Conservation (phyloP, 176 grass and related monocot species). For the Musa itinerans region DNA sequence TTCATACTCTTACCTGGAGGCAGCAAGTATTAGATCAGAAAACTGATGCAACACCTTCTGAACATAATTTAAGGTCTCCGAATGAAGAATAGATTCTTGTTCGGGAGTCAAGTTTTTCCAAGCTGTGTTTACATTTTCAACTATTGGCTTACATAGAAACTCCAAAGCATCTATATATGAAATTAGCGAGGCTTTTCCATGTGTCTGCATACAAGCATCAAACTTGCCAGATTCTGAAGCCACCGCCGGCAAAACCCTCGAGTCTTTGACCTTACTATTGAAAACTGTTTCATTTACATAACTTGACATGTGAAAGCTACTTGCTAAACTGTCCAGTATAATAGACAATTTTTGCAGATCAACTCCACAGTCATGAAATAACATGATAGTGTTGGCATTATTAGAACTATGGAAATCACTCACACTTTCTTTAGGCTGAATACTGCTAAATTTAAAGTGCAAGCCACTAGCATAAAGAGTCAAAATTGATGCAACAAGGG, state of each 20-base stretch:
- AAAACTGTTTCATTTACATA: not conserved
- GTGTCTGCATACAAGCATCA: constrained; percentile 12
- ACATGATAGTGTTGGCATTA: not conserved
- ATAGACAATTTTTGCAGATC: constrained; percentile 29
- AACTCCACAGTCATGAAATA: constrained; percentile 26
- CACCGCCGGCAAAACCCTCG: not conserved
- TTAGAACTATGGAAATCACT: constrained; percentile 13
- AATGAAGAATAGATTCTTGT: constrained; percentile 29
- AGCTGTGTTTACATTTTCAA: constrained; percentile 30
- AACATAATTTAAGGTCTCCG: constrained; percentile 26
- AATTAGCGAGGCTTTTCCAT: constrained; percentile 30
- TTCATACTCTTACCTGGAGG: constrained; percentile 37
- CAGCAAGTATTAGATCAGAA: constrained; percentile 38
- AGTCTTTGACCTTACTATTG: constrained; percentile 21
- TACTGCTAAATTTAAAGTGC: constrained; percentile 20
- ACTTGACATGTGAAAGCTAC: constrained; percentile 19
- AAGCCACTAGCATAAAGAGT: constrained; percentile 60
- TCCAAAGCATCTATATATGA: constrained; percentile 68
- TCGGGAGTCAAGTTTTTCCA: constrained; percentile 41
- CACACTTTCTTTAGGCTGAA: constrained; percentile 31
- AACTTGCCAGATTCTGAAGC: constrained; percentile 17
- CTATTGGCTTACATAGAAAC: constrained; percentile 55
- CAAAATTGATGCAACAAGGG: constrained; percentile 39
- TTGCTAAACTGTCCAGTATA: constrained; percentile 31
- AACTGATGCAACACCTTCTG: constrained; percentile 42